Percentiles rank a stretch among this genome's conserved stretches.
phyloP scores from a whole-genome alignment of 2,329 filamentous ascomycete genomes.

The Fusarium newnesense region DNA sequence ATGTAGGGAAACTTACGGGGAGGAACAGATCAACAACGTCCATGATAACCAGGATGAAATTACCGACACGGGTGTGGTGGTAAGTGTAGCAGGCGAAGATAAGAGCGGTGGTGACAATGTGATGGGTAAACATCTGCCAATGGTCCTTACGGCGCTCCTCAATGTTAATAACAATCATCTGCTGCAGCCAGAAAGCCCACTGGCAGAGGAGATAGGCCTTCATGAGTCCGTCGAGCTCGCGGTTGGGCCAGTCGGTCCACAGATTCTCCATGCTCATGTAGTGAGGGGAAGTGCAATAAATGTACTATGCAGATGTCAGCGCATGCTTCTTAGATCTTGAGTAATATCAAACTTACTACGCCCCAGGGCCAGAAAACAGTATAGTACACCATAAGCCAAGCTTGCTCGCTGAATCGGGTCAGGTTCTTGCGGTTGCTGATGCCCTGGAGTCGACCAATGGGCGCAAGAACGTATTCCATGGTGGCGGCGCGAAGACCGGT shows the following conservation, averaged over 20 bases:
- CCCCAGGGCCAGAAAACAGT: conserved; percentile 83
- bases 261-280: conserved; percentile 80
- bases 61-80: conserved; percentile 86
- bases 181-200: conserved; percentile 93
- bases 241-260: conserved; percentile 86
- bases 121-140: conserved; percentile 94
- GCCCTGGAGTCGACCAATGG: conserved; percentile 77
- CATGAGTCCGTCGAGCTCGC: conserved; percentile 77
- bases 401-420: conserved; percentile 91
- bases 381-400: conserved; percentile 90
- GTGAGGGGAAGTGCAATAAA: conserved; percentile 81
- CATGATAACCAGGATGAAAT: conserved; percentile 90
- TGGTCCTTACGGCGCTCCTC: conserved; percentile 95
- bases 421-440: conserved; percentile 80
- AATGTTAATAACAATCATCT: conserved; percentile 92
- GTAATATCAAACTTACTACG: conserved; percentile 68
- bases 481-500: conserved; percentile 84
- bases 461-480: conserved; percentile 89
- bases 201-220: conserved; percentile 94
- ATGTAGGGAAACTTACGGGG: conserved; percentile 78
- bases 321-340: background rate
- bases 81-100: conserved; percentile 87
- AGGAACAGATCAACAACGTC: conserved; percentile 91
- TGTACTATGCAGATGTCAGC: conserved; percentile 67
- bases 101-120: conserved; percentile 86